Conservation (phyloP, 495 filamentous ascomycete genomes). For the Trichoderma reesei region DNA sequence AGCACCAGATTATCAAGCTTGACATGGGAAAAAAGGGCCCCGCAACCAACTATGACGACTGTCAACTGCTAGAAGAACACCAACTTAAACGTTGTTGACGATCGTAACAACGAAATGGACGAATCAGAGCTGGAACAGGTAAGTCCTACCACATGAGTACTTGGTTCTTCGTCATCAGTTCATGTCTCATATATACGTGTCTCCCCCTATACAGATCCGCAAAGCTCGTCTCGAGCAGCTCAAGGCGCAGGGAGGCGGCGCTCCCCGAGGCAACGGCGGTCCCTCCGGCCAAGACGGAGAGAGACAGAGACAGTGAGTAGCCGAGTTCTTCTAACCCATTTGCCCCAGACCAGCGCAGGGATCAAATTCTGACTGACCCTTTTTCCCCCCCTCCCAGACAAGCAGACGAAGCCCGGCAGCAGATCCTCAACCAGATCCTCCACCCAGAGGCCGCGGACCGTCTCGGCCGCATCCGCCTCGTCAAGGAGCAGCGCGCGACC, state of each 20-base stretch:
- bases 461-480: constrained; percentile 85
- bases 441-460: constrained; percentile 88
- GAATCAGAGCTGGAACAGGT: constrained; percentile 81
- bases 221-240: constrained; percentile 86
- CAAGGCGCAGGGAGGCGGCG: constrained; percentile 51
- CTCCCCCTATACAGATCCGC: constrained; percentile 74
- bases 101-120: constrained; percentile 53
- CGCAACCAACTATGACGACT: neutral
- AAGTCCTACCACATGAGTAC: constrained; percentile 11
- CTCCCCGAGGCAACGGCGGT: constrained; percentile 30
- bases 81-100: no score
- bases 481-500: constrained; percentile 82
- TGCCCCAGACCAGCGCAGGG: no score
- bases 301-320: constrained; percentile 56
- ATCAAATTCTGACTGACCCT: no score
- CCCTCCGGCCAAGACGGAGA: constrained; percentile 43
- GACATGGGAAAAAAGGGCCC: constrained; percentile 3
- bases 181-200: no score
- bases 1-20: neutral
- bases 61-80: neutral
- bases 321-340: no score
- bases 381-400: neutral
- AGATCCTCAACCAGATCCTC: constrained; percentile 84
- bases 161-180: no score
- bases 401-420: constrained; percentile 56